Evolutionary conservation across 2,329 filamentous ascomycete species (phyloP), one percentile per base, ranked within the genome.

Genomic region (Aspergillus vadensis): DNA sequence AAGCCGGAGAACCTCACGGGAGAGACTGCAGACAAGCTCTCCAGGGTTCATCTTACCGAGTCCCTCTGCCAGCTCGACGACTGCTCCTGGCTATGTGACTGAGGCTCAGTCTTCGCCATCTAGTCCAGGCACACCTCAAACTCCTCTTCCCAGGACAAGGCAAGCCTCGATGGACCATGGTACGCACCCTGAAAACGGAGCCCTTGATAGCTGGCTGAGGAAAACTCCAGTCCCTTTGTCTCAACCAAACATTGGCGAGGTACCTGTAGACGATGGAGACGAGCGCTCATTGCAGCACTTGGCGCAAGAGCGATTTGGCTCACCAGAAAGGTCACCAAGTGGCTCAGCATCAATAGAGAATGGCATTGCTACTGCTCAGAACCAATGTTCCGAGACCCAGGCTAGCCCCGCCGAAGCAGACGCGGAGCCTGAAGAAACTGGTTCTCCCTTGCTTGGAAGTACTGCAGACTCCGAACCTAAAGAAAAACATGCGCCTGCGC

Each of bases 131-230:
- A 50, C 47, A 5, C 25, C 32, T 36, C 10, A 5, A 36, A 36
- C 12, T 36, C 32, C 32, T 14, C 32, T 15, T 36, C 32, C 32
- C 48, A 19, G 32, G 7, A 38, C 27, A 3, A 65, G 53, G 9
- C 62, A 57, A 39, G 50, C 57, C 5, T 61, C 60, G 14, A 68
- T 66, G 17, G 65, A 67, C n/a, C 64, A 59, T 15, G 65, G 65
- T 15, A 60, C 53, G 36, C 63, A 61, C 5, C 67, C 69, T 44
- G 64, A 65, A 2, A 71, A 69, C 43, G 70, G 69, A 21, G 66
- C 68, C n/a, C 62, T 75, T 9, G 73, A 75, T 54, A 70, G 67
- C 5, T 74, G 72, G 72, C 70, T 75, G 30, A 52, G 63, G 17
- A 63, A 59, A 3, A 63, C 66, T 2, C 62, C 63, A 32, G 58